These are phyloP conservation scores for Moesziomyces aphidis DNA, from an alignment of 1,284 basidiomycete species.

Conservation along the genomic window DNA sequence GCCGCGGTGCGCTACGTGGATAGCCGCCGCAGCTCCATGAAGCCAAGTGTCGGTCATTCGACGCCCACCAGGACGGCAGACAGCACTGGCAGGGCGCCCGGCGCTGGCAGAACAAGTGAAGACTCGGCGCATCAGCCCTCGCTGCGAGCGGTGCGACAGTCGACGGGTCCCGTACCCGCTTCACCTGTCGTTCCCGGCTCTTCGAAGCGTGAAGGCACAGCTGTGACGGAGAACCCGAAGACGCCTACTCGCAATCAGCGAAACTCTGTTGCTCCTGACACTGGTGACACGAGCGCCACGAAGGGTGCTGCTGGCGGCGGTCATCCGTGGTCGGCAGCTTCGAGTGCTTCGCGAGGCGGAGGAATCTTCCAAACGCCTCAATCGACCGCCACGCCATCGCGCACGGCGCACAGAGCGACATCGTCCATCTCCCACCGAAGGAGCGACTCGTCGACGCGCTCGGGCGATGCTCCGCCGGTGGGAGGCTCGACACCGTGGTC, in stretches of 20 bases:
- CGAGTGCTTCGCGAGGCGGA: constrained; percentile 16
- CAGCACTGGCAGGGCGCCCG: background rate
- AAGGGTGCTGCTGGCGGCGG: background rate
- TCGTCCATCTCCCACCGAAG: constrained; percentile 29
- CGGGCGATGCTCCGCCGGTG: constrained; percentile 6
- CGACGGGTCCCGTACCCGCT: constrained; percentile 15
- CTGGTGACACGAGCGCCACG: constrained; percentile 1
- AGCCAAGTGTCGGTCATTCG: constrained; percentile 6
- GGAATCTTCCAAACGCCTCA: constrained; percentile 25
- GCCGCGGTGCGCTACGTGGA: constrained; percentile 29
- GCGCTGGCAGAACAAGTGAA: constrained; percentile 7
- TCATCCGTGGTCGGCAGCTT: constrained; percentile 22
- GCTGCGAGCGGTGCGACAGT: constrained; percentile 25
- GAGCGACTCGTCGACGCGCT: constrained; percentile 26
- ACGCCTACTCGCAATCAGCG: constrained; percentile 15
- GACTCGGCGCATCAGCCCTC: constrained; percentile 15
- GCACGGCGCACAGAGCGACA: constrained; percentile 9
- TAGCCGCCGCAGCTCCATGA: constrained; percentile 19
- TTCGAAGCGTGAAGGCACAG: background rate
- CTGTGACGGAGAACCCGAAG: constrained; percentile 5
- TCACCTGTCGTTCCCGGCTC: constrained; percentile 29
- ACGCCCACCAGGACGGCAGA: background rate
- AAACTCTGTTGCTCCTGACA: background rate
- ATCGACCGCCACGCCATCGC: constrained; percentile 21
- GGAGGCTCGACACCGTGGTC: constrained; percentile 30